Base-by-base conservation (phyloP, 331 rosid genomes). In the Stylosanthes scabra region DNA sequence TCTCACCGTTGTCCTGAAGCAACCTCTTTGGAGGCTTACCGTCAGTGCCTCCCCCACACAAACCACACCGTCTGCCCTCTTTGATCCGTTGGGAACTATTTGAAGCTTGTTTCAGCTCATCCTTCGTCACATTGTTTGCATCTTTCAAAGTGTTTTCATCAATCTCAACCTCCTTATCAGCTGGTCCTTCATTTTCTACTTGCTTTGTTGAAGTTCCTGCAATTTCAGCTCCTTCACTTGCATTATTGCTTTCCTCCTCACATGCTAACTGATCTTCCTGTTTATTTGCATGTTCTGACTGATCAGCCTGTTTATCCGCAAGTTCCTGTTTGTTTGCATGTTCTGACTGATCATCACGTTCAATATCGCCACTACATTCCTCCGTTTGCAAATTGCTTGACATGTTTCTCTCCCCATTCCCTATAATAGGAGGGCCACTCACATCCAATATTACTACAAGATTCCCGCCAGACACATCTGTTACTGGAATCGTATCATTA, bases 21-120 rank as follows among this genome's bases (percentile, higher is more conserved):
- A 86, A 84, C 81, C 79, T 85, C 66, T 88, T 91, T 1, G 99
- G 97, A 64, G 97, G 99, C 65, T 87, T 90, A 50, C 99, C 92
- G 54, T 95, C 97, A 46, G 82, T 85, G 39, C 97, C 97, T 69
- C 97, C 97, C 20, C 99, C 99, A 63, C 99, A 95, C 86, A 95
- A 82, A 65, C 97, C 92, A 82, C 99, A 95, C 45, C 88, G 82
- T 63, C 97, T 88, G 3, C 99, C 99, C 90, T 88, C 96, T 67
- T 83, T 91, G 70, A 88, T 77, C 41, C 82, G 82, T 47, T 80
- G 83, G 78, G 83, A 88, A 42, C 78, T 75, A 50, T 58, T 61
- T 76, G 83, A 76, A 59, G 74, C 72, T 42, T 71, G 66, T 72
- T 83, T 80, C 45, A 73, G 57, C 80, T 64, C 78, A 37, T 85